phyloP scores from a whole-genome alignment of 2,329 filamentous ascomycete genomes.

The Talaromyces amestolkiae region DNA sequence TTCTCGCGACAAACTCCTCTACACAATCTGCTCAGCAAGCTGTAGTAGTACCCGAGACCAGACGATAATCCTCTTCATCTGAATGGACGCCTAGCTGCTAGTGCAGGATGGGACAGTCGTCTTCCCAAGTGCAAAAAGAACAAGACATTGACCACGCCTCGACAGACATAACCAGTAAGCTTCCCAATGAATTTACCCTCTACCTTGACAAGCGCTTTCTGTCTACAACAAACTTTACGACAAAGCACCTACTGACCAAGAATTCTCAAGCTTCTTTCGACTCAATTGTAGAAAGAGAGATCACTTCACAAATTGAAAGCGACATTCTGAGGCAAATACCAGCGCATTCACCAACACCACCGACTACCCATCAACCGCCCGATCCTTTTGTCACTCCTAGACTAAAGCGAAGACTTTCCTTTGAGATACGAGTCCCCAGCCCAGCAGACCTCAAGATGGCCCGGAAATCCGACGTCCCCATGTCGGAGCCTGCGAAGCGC shows the following conservation, averaged over 20 bases:
- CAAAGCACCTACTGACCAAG: not conserved
- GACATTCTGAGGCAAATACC: not conserved
- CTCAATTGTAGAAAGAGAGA: not conserved
- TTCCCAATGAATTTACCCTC: not conserved
- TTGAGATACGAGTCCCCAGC: conserved; percentile 7
- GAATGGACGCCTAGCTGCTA: not conserved
- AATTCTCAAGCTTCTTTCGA: not conserved
- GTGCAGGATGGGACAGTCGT: conserved; percentile 23
- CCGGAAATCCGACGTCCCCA: not conserved
- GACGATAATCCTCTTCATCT: not conserved
- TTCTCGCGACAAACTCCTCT: not conserved
- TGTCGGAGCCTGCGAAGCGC: conserved; percentile 20
- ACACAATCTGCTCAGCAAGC: not conserved
- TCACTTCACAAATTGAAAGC: not conserved
- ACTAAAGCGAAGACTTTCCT: conserved; percentile 6
- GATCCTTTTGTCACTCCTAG: conserved; percentile 6
- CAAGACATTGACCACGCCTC: conserved; percentile 6
- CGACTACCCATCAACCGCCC: not conserved
- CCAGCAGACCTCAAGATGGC: conserved; percentile 1
- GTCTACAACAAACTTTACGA: not conserved
- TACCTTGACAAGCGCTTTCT: not conserved
- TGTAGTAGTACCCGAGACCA: not conserved
- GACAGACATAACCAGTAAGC: conserved; percentile 5
- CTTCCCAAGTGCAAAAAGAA: conserved; percentile 22
- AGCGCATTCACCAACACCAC: not conserved